A percentile compares a stretch with the other conserved stretches of the same genome.
phyloP scores from a whole-genome alignment of 2,329 filamentous ascomycete genomes.

The Gliomastix tumulicola region DNA sequence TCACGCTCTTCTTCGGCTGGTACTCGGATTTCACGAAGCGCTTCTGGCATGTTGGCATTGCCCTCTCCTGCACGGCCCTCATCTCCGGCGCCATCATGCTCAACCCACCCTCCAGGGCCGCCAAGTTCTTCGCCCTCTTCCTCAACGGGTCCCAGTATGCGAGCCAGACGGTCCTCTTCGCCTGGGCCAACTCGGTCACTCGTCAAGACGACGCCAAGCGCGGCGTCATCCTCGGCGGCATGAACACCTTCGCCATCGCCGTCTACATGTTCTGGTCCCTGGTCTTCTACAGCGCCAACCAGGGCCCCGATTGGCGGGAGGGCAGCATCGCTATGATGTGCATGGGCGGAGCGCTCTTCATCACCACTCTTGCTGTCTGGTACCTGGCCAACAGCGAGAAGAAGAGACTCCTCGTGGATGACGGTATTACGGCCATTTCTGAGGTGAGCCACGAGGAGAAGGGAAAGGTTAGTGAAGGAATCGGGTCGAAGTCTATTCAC shows the following conservation, averaged over 20 bases:
- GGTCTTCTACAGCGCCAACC: constrained; percentile 4
- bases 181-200: constrained; percentile 7
- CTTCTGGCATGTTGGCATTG: constrained; percentile 6
- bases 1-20: constrained; percentile 2
- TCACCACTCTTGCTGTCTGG: background rate
- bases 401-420: no score
- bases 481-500: no score
- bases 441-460: no score
- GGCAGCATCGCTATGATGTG: constrained; percentile 7
- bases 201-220: constrained; percentile 8
- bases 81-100: constrained; percentile 8
- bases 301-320: constrained; percentile 6
- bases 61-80: constrained; percentile 5
- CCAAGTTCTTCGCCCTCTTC: constrained; percentile 7
- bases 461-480: no score
- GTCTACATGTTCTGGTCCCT: constrained; percentile 7
- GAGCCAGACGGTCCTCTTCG: constrained; percentile 5
- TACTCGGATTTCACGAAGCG: constrained; percentile 1
- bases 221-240: constrained; percentile 6
- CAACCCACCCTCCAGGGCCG: constrained; percentile 3
- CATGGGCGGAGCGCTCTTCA: constrained; percentile 1
- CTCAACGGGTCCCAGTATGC: constrained; percentile 6
- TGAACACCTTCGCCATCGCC: constrained; percentile 7
- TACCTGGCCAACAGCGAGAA: background rate
- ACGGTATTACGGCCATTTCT: no score